These are phyloP conservation scores for Microcos paniculata DNA, from an alignment of 345 rosid genomes.

Conservation along the genomic window DNA sequence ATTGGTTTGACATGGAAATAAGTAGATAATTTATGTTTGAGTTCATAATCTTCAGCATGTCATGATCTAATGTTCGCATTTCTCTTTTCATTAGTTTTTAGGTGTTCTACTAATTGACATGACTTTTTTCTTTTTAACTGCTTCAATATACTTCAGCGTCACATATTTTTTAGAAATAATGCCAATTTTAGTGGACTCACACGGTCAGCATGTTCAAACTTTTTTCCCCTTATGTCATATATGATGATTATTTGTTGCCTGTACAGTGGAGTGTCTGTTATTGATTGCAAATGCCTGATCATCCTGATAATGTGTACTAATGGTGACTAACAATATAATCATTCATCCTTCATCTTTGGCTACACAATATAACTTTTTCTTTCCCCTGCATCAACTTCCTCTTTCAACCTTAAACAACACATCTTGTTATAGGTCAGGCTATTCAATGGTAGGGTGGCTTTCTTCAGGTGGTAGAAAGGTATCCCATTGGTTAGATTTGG, in stretches of 20 bases:
- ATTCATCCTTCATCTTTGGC: background rate
- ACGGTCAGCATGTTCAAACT: background rate
- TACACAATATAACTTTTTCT: background rate
- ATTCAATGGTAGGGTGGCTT: background rate
- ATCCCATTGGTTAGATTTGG: too few relatives aligned
- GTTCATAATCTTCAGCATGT: background rate
- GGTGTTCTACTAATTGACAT: background rate
- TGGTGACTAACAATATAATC: background rate
- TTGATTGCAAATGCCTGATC: background rate
- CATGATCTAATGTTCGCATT: background rate
- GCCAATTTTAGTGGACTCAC: background rate
- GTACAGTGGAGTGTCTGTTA: background rate
- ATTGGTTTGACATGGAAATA: conserved; percentile 17
- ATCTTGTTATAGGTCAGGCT: background rate
- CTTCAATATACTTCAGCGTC: background rate
- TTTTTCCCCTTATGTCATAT: background rate
- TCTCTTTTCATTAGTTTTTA: background rate
- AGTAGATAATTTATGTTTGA: conserved; percentile 10
- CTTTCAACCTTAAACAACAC: background rate
- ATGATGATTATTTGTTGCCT: background rate
- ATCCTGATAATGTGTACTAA: background rate
- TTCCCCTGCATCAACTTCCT: background rate
- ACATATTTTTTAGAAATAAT: background rate
- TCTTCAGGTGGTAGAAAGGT: background rate
- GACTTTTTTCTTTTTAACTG: background rate